A percentile compares a stretch with the other conserved stretches of the same genome.
These are phyloP conservation scores for Jimgerdemannia lactiflua DNA, from an alignment of 192 early-diverging fungal species.

Conservation along the genomic window DNA sequence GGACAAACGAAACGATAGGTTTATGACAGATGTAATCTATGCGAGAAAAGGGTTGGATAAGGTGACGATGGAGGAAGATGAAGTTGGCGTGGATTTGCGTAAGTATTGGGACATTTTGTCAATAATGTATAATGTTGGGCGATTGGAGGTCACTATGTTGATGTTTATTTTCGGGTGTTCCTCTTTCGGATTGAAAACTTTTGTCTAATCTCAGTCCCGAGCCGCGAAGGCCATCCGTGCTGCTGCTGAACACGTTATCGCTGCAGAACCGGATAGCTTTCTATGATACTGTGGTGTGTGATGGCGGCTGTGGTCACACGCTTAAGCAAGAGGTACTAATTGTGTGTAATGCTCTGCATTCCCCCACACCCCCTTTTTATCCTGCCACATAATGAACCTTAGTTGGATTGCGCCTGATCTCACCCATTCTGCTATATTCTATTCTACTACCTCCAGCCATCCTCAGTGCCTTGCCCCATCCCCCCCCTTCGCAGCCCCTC, in stretches of 20 bases:
- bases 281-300: conserved; percentile 73
- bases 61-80: conserved; percentile 31
- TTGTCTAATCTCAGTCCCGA: background rate
- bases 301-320: conserved; percentile 83
- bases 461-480: conserved; percentile 36
- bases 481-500: too few species aligned
- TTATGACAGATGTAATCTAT: conserved; percentile 30
- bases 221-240: conserved; percentile 18
- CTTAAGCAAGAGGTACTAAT: conserved; percentile 63
- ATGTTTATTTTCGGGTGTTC: background rate
- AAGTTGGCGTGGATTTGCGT: conserved; percentile 9
- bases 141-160: background rate
- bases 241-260: conserved; percentile 39
- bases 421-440: too few species aligned
- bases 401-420: background rate
- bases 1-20: conserved; percentile 53
- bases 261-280: conserved; percentile 57
- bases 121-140: background rate
- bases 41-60: conserved; percentile 17
- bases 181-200: background rate
- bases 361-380: background rate
- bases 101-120: background rate
- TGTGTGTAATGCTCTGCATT: conserved; percentile 9
- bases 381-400: conserved; percentile 4
- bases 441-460: conserved; percentile 32